Evolutionary conservation across 2,329 filamentous ascomycete genomes (phyloP), one percentile per base, ranked within the genome.

Genomic region (Monosporascus sp.): DNA sequence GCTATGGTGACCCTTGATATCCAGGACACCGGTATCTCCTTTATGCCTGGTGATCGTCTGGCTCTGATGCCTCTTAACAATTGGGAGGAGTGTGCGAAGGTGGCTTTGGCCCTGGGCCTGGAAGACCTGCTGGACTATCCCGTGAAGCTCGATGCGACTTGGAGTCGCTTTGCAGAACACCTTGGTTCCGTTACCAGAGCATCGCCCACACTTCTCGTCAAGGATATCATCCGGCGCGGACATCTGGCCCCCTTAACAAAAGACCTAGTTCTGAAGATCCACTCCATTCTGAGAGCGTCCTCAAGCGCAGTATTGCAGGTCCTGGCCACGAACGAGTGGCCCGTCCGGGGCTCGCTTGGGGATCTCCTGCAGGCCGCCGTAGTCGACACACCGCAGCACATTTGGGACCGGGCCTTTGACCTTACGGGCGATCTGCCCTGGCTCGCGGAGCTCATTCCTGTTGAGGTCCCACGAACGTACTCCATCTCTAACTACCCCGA

Each of bases 51-150:
- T 0, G 78, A 81, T 50, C 71, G 77, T 5, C 69, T 82, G 6
- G 77, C 78, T 0, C 67, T 82, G 2, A 81, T 81, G 78, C 77
- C 78, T 0, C 70, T 81, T 17, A 81, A 81, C 52, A 73, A 69
- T 51, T 81, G 77, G 78, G 72, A 74, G 8, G 78, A 81, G 59
- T 79, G 76, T 49, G 77, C 77, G 18, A 81, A 81, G 57, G 75
- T 81, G 9, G 77, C 75, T 3, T 73, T 77, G 0, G 77, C 77
- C 0, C 68, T 81, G 1, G 78, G 78, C 0, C 66, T 81, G 0
- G 77, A 77, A 35, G 63, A 70, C 3, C 71, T 74, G 53, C 69
- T 81, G 1, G 73, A 77, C n/a, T 61, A 69, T 7, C 61, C 67
- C 0, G 67, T 79, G 0, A 58, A 65, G 0, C 65, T 76, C 0